Evolutionary conservation across 306 rosid species (phyloP), one percentile per base, ranked within the genome.

Genomic region (Elaeagnus macrophylla): DNA sequence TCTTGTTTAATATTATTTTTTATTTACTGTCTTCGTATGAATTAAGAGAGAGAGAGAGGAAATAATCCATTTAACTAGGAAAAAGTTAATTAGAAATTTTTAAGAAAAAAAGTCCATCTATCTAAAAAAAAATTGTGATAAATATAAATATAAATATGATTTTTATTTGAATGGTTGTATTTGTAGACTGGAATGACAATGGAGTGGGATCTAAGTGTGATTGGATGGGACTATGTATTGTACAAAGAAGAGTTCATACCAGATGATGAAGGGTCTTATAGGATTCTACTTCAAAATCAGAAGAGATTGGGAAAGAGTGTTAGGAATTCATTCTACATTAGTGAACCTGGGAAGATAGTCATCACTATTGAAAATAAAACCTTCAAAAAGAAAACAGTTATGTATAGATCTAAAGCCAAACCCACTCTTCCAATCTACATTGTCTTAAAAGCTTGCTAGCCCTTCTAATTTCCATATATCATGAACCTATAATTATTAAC

Each of bases 191-290:
- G 93, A 18, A 82, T 76, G 57, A 91, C 99, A 45, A 7, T 91
- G 60, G 78, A 61, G 47, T 91, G 99, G 99, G 99, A 87, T 47
- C 64, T 79, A 10, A 75, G 85, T 5, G 93, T 87, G 67, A 75
- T 69, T 53, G 95, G 99, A 62, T 86, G 96, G 94, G 97, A 86
- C 6, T 5, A 25, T 25, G 96, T 91, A 25, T 7, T 52, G 7
- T 91, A 82, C 78, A 91, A 82, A 69, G 99, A 91, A 67, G 95
- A 91, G 76, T 91, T 91, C 46, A 51, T 91, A 17, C 96, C 96
- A 11, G 79, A 86, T 20, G 99, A 86, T 55, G 99, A 91, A 78
- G 81, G 95, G 1, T 87, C 95, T 15, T 86, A 91, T 75, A 79
- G 0, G 18, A 75, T 91, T 44, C 67, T 81, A 62, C 70, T 91